phyloP scores from a whole-genome alignment of 352 stramenopile species.

The Achlya hypogyna region DNA sequence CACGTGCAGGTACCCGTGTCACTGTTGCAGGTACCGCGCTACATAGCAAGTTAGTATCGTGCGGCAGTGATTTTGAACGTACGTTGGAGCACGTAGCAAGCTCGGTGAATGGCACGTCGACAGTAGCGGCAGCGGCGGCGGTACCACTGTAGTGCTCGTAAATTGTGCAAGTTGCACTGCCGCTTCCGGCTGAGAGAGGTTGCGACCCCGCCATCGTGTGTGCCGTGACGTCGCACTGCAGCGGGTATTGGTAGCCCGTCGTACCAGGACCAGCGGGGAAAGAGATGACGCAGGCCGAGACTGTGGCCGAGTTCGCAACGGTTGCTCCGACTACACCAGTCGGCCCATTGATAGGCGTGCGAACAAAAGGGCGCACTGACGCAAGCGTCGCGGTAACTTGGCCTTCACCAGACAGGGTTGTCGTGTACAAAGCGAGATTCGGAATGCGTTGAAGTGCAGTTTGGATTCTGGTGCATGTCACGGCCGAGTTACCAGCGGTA shows the following conservation, averaged over 20 bases:
- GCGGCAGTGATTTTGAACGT: not conserved
- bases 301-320: not conserved
- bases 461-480: slow-evolving; percentile 32
- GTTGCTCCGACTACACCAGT: not conserved
- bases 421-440: slow-evolving; percentile 59
- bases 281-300: slow-evolving; percentile 30
- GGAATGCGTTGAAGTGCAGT: slow-evolving; percentile 35
- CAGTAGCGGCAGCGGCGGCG: not conserved
- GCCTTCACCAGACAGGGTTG: slow-evolving; percentile 14
- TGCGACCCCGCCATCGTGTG: slow-evolving; percentile 33
- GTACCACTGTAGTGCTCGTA: slow-evolving; percentile 26
- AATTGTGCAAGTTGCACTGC: slow-evolving; percentile 25
- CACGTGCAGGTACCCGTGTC: slow-evolving; percentile 46
- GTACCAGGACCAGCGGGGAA: slow-evolving; percentile 44
- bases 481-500: not conserved
- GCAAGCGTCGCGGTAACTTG: slow-evolving; percentile 20
- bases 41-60: not conserved
- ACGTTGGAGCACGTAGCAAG: slow-evolving; percentile 43
- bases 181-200: slow-evolving; percentile 20
- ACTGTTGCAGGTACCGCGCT: slow-evolving; percentile 48
- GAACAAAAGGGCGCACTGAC: slow-evolving; percentile 23
- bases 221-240: slow-evolving; percentile 36
- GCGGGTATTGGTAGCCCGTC: slow-evolving; percentile 45
- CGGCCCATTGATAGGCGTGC: slow-evolving; percentile 16
- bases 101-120: slow-evolving; percentile 36